These are phyloP conservation scores for Scedosporium apiospermum DNA, from an alignment of 2,329 filamentous ascomycete species.

Conservation along the genomic window DNA sequence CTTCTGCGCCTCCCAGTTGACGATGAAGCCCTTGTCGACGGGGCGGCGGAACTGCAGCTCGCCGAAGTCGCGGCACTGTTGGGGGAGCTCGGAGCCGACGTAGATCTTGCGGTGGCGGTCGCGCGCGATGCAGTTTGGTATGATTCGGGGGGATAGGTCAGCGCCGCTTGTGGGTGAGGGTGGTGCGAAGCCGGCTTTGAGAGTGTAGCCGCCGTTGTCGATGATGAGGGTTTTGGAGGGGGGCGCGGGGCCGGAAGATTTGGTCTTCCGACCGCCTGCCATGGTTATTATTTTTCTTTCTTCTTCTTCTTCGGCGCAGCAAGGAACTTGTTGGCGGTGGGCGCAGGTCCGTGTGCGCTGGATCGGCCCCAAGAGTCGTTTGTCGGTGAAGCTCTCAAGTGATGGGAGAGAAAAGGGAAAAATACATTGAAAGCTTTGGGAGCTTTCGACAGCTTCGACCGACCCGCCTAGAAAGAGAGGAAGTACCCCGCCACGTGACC, in stretches of 20 bases:
- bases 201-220: conserved; percentile 84
- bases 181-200: conserved; percentile 76
- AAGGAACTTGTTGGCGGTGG: not conserved
- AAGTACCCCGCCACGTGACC: too few relatives aligned
- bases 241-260: conserved; percentile 37
- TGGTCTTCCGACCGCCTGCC: conserved; percentile 42
- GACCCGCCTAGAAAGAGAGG: too few relatives aligned
- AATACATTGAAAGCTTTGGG: too few relatives aligned
- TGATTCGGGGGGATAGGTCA: conserved; percentile 44
- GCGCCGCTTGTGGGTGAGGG: conserved; percentile 20
- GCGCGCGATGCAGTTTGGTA: conserved; percentile 84
- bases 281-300: too few relatives aligned
- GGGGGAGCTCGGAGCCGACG: conserved; percentile 66
- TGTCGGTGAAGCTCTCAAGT: too few relatives aligned
- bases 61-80: conserved; percentile 76
- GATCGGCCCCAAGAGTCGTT: too few relatives aligned
- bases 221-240: conserved; percentile 68
- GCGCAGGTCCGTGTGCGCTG: not conserved
- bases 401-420: too few relatives aligned
- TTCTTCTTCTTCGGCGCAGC: not conserved
- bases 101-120: conserved; percentile 72
- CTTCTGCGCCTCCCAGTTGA: conserved; percentile 94
- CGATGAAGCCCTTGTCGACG: conserved; percentile 87
- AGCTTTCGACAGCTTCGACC: too few relatives aligned
- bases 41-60: conserved; percentile 81